Evolutionary conservation across 179 eudicot species (phyloP).

Genomic region (Monotropa hypopitys): DNA sequence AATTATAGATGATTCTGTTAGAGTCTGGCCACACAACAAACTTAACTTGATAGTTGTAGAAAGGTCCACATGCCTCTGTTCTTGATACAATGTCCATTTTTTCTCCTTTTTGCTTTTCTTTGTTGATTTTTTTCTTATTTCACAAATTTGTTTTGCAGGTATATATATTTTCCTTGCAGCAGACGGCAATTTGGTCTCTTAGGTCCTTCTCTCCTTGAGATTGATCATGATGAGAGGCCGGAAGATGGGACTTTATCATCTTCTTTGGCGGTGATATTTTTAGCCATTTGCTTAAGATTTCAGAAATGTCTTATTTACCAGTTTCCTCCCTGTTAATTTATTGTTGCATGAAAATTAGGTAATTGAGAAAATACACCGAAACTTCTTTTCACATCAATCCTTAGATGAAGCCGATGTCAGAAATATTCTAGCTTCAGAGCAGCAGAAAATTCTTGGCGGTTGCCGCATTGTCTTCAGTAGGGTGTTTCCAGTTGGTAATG

Average conservation of each 20-base stretch:
- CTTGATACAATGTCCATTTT: neutral
- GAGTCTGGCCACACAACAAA: slow-evolving; percentile 99
- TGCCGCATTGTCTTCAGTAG: slow-evolving; percentile 87
- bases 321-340: slow-evolving; percentile 7
- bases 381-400: slow-evolving; percentile 55
- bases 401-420: slow-evolving; percentile 91
- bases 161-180: slow-evolving; percentile 90
- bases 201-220: slow-evolving; percentile 94
- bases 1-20: slow-evolving; percentile 88
- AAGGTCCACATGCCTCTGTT: slow-evolving; percentile 39
- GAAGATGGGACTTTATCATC: slow-evolving; percentile 94
- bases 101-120: neutral
- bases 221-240: slow-evolving; percentile 92
- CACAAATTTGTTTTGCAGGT: slow-evolving; percentile 34
- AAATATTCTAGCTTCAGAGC: slow-evolving; percentile 82
- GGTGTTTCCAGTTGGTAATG: slow-evolving; percentile 86
- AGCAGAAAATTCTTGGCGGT: slow-evolving; percentile 65
- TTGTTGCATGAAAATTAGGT: slow-evolving; percentile 40
- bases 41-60: slow-evolving; percentile 86
- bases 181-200: slow-evolving; percentile 94
- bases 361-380: slow-evolving; percentile 73
- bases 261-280: slow-evolving; percentile 57
- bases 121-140: neutral
- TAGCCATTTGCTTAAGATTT: neutral
- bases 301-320: neutral